Evolutionary conservation across 2,329 filamentous ascomycete species (phyloP).

Genomic region (Claviceps lovelessii): DNA sequence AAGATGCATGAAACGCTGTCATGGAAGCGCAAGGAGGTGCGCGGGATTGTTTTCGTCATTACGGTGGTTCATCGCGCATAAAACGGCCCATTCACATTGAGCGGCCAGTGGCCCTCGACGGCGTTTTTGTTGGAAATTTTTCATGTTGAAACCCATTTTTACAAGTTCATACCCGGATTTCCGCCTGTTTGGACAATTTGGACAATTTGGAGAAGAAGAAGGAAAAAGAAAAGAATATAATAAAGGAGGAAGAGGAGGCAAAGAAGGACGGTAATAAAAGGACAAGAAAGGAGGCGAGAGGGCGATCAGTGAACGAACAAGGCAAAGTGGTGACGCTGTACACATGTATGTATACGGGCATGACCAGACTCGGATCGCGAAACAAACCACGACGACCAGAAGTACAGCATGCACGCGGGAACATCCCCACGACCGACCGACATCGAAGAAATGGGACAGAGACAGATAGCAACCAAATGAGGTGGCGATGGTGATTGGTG

Average conservation of each 20-base stretch:
- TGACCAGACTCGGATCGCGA: no score
- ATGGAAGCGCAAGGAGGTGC: background rate
- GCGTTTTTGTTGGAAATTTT: background rate
- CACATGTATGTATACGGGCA: no score
- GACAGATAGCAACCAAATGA: no score
- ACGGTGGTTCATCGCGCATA: background rate
- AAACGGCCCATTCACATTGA: background rate
- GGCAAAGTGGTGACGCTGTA: no score
- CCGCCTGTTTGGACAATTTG: background rate
- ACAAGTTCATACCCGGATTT: slow-evolving; percentile 1
- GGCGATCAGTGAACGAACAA: no score
- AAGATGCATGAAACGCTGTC: background rate
- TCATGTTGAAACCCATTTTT: background rate
- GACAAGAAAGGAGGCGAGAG: background rate
- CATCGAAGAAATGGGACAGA: no score
- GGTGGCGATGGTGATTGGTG: no score
- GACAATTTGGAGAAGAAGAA: background rate
- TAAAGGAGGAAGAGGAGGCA: background rate
- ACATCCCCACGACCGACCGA: no score
- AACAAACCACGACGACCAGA: no score
- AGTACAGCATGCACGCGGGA: no score
- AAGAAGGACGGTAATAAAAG: background rate
- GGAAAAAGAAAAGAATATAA: background rate
- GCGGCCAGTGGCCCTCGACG: background rate
- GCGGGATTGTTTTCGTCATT: background rate